Evolutionary conservation across 495 filamentous ascomycete genomes (phyloP).

Genomic region (Lasiosphaeria hispida): DNA sequence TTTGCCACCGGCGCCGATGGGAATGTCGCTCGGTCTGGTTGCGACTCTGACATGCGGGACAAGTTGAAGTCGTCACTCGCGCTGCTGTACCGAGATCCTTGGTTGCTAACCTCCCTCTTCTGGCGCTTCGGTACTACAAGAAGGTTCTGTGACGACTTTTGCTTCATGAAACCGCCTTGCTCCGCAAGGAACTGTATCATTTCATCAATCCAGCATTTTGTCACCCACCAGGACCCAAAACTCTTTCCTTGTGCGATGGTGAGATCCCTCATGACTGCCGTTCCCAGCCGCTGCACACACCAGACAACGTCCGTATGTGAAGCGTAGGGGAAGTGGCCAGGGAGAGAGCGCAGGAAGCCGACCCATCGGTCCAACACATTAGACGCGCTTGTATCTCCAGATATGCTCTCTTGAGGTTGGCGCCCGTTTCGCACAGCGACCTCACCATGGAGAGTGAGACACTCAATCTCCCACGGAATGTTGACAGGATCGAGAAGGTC

Average conservation of each 20-base stretch:
- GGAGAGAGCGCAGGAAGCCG: slow-evolving; percentile 72
- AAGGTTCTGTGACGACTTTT: slow-evolving; percentile 26
- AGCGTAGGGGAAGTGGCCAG: slow-evolving; percentile 69
- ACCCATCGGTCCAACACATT: slow-evolving; percentile 85
- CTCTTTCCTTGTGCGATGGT: slow-evolving; percentile 80
- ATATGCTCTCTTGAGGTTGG: slow-evolving; percentile 19
- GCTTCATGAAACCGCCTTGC: slow-evolving; percentile 83
- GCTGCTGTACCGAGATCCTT: slow-evolving; percentile 42
- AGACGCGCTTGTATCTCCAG: slow-evolving; percentile 34
- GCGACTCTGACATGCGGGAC: slow-evolving; percentile 33
- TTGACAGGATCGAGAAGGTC: slow-evolving; percentile 64
- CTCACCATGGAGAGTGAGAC: slow-evolving; percentile 53
- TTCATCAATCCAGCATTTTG: slow-evolving; percentile 96
- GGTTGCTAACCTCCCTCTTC: slow-evolving; percentile 30
- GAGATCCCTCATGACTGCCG: slow-evolving; percentile 70
- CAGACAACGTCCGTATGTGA: slow-evolving; percentile 64
- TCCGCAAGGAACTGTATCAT: slow-evolving; percentile 91
- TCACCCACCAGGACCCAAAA: slow-evolving; percentile 96
- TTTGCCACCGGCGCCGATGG: slow-evolving; percentile 32
- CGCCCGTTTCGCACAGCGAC: slow-evolving; percentile 43
- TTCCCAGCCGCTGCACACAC: slow-evolving; percentile 65
- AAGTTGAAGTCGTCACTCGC: slow-evolving; percentile 42
- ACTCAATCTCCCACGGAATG: slow-evolving; percentile 54
- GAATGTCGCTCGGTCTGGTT: slow-evolving; percentile 45
- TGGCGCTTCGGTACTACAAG: slow-evolving; percentile 30